Base-by-base conservation (phyloP, 352 stramenopile genomes). In the Peronospora farinosa region DNA sequence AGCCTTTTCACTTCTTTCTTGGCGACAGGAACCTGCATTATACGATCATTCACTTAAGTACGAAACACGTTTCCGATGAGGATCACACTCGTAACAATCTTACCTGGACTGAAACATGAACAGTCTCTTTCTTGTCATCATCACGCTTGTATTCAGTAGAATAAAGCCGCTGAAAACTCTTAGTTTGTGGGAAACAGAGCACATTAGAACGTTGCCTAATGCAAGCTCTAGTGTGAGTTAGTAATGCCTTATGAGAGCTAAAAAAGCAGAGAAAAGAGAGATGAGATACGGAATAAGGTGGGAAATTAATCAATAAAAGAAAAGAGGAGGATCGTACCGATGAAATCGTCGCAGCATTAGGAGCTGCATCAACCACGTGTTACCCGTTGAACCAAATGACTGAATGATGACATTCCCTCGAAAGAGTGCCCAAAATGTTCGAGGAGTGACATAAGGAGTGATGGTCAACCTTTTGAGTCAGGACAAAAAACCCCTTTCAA, bases 1-100 rank as follows among this genome's bases (percentile, higher is more conserved):
- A 89, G 43, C 1, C 67, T 61, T 17, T 60, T 51, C 13, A 78
- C 37, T 48, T 78, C 69, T n/a, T 54, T 39, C 21, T 68, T 67
- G 10, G 49, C 41, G 9, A 27, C 16, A 42, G 47, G 23, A 38
- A n/a, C 15, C 40, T 48, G 23, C 23, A 36, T 30, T 7, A 47
- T 1, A 17, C 19, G 19, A 19, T 40, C 5, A 17, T 10, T 49
- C 38, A 32, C 19, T 54, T 54, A 58, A 51, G 16, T 48, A 44
- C 12, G 21, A 32, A 45, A 44, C n/a, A 5, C 1, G 8, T 3
- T 19, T 38, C 11, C n/a, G 37, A 9, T 1, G 12, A 12, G 25
- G 0, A 1, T 3, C 33, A 40, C 21, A 23, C 3, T 15, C 3
- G 7, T 23, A 3, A 3, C 19, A 21, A 21, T 21, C 13, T 12